Percentiles rank a stretch among this genome's conserved stretches.
Evolutionary conservation across 257 asterid genomes (phyloP).

Genomic region (Hygrophila difformis): DNA sequence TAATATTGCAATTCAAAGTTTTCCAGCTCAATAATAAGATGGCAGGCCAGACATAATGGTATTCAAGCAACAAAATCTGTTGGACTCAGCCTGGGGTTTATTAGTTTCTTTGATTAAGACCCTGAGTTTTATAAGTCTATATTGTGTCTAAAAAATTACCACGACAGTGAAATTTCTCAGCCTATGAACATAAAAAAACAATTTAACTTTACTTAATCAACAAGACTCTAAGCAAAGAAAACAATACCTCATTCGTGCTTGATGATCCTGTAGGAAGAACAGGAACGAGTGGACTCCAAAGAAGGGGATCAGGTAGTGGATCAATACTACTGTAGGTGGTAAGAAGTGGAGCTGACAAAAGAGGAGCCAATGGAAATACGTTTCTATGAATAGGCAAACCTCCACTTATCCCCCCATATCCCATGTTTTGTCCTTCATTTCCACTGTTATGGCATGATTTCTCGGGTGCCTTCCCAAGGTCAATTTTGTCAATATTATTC

Average conservation of each 20-base stretch:
- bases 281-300: conserved; percentile 75
- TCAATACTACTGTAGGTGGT: conserved; percentile 66
- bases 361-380: conserved; percentile 50
- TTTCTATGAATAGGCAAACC: conserved; percentile 55
- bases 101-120: too few relatives aligned
- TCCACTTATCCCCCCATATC: conserved; percentile 49
- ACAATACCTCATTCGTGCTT: conserved; percentile 54
- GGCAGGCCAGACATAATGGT: too few relatives aligned
- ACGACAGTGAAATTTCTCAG: too few relatives aligned
- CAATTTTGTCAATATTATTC: conserved; percentile 35
- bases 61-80: too few relatives aligned
- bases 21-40: too few relatives aligned
- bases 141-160: too few relatives aligned
- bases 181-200: too few relatives aligned
- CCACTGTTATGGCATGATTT: conserved; percentile 39
- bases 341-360: conserved; percentile 75
- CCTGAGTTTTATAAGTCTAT: too few relatives aligned
- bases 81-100: too few relatives aligned
- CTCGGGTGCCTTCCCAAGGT: conserved; percentile 54
- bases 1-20: too few relatives aligned
- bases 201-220: too few relatives aligned
- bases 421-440: conserved; percentile 47
- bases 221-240: too few relatives aligned
- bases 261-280: conserved; percentile 72
- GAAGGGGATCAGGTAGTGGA: conserved; percentile 67